Evolutionary conservation across 2,329 filamentous ascomycete genomes (phyloP).

Genomic region (Botrytis medusae): DNA sequence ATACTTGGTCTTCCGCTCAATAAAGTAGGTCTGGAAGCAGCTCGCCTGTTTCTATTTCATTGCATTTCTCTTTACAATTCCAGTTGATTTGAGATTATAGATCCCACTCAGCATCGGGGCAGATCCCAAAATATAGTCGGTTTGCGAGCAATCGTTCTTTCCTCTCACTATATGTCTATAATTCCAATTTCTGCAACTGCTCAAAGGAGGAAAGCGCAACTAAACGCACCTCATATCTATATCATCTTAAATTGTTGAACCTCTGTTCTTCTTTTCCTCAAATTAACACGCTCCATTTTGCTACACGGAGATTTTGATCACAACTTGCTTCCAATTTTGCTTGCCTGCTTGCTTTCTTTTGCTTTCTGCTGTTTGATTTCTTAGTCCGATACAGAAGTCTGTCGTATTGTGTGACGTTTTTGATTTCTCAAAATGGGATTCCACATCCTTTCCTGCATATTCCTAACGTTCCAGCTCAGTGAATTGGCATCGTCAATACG

Average conservation of each 20-base stretch:
- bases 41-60: neutral
- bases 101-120: neutral
- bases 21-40: neutral
- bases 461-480: neutral
- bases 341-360: conserved; percentile 17
- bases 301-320: conserved; percentile 17
- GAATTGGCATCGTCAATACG: conserved; percentile 23
- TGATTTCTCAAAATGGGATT: conserved; percentile 11
- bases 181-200: neutral
- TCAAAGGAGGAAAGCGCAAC: neutral
- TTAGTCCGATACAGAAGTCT: neutral
- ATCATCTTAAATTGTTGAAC: neutral
- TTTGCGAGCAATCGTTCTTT: conserved; percentile 2
- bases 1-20: neutral
- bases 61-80: neutral
- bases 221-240: neutral
- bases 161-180: neutral
- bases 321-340: conserved; percentile 21
- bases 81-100: too few species aligned
- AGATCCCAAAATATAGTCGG: neutral
- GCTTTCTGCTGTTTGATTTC: conserved; percentile 6
- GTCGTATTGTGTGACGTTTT: conserved; percentile 18
- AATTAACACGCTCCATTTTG: conserved; percentile 14
- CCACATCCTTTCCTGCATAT: conserved; percentile 11
- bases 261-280: neutral